Percentiles rank a stretch among this genome's conserved stretches.
phyloP scores from a whole-genome alignment of 2,329 filamentous ascomycete species.

The Xylaria sp. region DNA sequence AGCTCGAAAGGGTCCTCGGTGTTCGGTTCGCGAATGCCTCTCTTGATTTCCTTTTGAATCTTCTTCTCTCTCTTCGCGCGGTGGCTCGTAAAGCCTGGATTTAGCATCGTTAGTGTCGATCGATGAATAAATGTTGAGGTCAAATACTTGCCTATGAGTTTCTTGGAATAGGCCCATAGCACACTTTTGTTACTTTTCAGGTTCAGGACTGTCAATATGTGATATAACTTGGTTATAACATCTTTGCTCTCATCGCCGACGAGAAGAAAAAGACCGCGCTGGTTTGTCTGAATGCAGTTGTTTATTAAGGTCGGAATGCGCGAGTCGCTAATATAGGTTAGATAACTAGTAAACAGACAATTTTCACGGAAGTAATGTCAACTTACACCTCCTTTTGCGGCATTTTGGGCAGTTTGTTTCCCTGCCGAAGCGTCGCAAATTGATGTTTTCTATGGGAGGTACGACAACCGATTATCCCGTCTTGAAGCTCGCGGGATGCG shows the following conservation, averaged over 20 bases:
- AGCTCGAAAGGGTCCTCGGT: slow-evolving; percentile 70
- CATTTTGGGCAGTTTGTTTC: slow-evolving; percentile 38
- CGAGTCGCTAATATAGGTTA: slow-evolving; percentile 70
- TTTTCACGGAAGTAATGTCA: background rate
- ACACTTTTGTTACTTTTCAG: slow-evolving; percentile 96
- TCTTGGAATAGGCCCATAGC: slow-evolving; percentile 98
- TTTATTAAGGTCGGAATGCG: slow-evolving; percentile 90
- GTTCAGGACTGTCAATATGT: slow-evolving; percentile 89
- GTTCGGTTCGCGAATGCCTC: slow-evolving; percentile 91
- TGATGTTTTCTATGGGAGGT: slow-evolving; percentile 10
- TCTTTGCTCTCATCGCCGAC: slow-evolving; percentile 93
- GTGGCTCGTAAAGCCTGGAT: slow-evolving; percentile 64
- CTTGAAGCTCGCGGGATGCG: slow-evolving; percentile 22
- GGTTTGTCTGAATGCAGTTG: slow-evolving; percentile 94
- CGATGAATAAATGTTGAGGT: slow-evolving; percentile 46
- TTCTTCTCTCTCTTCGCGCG: slow-evolving; percentile 98
- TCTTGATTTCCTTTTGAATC: slow-evolving; percentile 98
- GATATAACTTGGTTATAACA: slow-evolving; percentile 93
- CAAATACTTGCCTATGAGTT: slow-evolving; percentile 73
- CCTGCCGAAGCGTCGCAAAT: slow-evolving; percentile 11
- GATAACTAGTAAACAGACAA: slow-evolving; percentile 5
- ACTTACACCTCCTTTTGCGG: slow-evolving; percentile 47
- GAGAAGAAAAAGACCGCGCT: slow-evolving; percentile 96
- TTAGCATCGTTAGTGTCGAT: background rate
- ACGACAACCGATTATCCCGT: slow-evolving; percentile 7